Evolutionary conservation across 768 basidiomycete species (phyloP), one percentile per base, ranked within the genome.

Genomic region (Boletus coccyginus): DNA sequence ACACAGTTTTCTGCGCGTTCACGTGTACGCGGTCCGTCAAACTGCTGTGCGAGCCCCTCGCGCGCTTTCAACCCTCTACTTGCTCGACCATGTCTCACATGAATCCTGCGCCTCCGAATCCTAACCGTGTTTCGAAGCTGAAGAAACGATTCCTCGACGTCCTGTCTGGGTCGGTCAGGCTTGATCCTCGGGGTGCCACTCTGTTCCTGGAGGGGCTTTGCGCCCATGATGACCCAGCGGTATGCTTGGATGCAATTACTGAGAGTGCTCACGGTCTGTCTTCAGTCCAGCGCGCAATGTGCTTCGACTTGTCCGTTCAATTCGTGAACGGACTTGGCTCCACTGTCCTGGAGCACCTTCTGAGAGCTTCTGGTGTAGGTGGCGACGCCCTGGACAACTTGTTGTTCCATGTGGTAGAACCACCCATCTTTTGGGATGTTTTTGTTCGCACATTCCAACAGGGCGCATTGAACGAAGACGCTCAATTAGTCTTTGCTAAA

Each of bases 161-260:
- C 7, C 39, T 77, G 0, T 52, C 48, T 16, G 78, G 75, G 8
- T 61, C 62, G 32, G 58, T 59, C 10, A 24, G 44, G 7, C 47
- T 80, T 7, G 59, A 70, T 4, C 11, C 61, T 33, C 61, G 61
- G 7, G 48, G 61, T 2, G 53, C 59, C 13, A 21, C 45, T 1
- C 72, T 69, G 11, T 83, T 84, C 52, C 62, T 84, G 6, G 75
- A 84, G 53, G 78, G 76, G 1, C 67, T 84, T 11, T 80, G 72
- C 62, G 62, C 58, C 12, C 77, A 78, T 49, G 63, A 69, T 5
- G 77, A 81, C 41, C 64, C 75, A 2, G 62, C 66, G 5, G 59
- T 55, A 7, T 79, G 77, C 61, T 54, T 81, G 51, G 56, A 69
- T 51, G 72, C 66, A 24, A 67, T 84, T 29, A 63, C 69, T 1